A percentile compares a stretch with the other conserved stretches of the same genome.
phyloP scores from a whole-genome alignment of 2,329 filamentous ascomycete genomes.

The Aurifilum marmelostoma region DNA sequence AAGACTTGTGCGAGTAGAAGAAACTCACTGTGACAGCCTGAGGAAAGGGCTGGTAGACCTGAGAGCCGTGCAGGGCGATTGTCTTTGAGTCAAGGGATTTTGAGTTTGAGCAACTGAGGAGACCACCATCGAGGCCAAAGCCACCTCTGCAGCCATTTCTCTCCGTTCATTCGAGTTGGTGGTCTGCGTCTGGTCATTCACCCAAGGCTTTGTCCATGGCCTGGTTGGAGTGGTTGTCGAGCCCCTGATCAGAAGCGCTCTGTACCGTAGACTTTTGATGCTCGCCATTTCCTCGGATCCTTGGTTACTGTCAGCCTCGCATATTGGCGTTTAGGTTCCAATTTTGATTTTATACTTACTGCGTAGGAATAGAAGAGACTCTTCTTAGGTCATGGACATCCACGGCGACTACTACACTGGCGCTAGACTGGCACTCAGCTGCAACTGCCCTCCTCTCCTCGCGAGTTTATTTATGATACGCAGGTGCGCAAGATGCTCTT shows the following conservation, averaged over 20 bases:
- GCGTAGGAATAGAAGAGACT: not conserved
- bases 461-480: not conserved
- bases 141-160: too few species aligned
- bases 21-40: not conserved
- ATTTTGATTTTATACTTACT: not conserved
- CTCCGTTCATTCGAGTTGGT: too few species aligned
- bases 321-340: not conserved
- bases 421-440: not conserved
- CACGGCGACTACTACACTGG: too few species aligned
- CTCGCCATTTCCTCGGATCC: not conserved
- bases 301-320: not conserved
- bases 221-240: too few species aligned
- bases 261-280: not conserved
- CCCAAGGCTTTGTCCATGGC: too few species aligned
- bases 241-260: too few species aligned
- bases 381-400: not conserved
- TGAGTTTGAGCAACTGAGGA: not conserved
- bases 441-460: not conserved
- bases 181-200: not conserved
- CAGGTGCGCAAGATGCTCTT: too few species aligned
- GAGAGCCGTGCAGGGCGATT: not conserved
- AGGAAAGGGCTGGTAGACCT: not conserved
- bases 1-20: not conserved
- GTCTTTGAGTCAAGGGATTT: not conserved
- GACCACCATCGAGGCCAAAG: not conserved